Percentiles rank a stretch among this genome's conserved stretches.
These are phyloP conservation scores for Cutaneotrichosporon sp. DNA, from an alignment of 1,284 basidiomycete species.

Conservation along the genomic window DNA sequence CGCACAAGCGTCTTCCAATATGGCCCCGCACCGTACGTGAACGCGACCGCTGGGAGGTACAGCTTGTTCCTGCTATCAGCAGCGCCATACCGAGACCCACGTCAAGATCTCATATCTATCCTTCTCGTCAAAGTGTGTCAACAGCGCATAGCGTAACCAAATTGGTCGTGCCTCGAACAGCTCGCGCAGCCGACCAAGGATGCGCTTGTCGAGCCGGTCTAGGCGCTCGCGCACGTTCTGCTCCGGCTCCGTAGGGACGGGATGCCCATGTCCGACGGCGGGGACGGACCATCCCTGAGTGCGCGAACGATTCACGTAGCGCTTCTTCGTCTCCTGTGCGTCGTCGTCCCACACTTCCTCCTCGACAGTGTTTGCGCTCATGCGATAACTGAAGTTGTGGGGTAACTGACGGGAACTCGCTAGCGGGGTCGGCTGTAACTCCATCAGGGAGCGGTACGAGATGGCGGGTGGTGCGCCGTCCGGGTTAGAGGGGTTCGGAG, in stretches of 20 bases:
- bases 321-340: slow-evolving; percentile 32
- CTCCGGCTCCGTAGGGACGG: slow-evolving; percentile 64
- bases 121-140: slow-evolving; percentile 72
- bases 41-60: slow-evolving; percentile 59
- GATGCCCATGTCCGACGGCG: slow-evolving; percentile 31
- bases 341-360: slow-evolving; percentile 39
- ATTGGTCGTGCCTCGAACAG: slow-evolving; percentile 67
- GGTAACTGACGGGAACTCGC: slow-evolving; percentile 38
- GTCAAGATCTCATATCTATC: slow-evolving; percentile 44
- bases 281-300: slow-evolving; percentile 29
- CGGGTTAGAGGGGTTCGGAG: slow-evolving; percentile 25
- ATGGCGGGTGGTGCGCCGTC: slow-evolving; percentile 19
- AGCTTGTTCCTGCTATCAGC: slow-evolving; percentile 51
- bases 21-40: slow-evolving; percentile 88
- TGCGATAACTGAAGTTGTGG: slow-evolving; percentile 34
- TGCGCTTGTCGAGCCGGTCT: slow-evolving; percentile 60
- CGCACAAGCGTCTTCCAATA: slow-evolving; percentile 86
- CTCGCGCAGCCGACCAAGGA: slow-evolving; percentile 52
- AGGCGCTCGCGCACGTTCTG: slow-evolving; percentile 53
- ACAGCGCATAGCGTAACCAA: slow-evolving; percentile 80
- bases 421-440: slow-evolving; percentile 44
- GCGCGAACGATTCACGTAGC: slow-evolving; percentile 40
- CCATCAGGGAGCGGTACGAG: slow-evolving; percentile 34
- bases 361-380: slow-evolving; percentile 26
- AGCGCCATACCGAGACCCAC: slow-evolving; percentile 5